phyloP scores from a whole-genome alignment of 768 basidiomycete genomes.

The Pleurotus giganteus region DNA sequence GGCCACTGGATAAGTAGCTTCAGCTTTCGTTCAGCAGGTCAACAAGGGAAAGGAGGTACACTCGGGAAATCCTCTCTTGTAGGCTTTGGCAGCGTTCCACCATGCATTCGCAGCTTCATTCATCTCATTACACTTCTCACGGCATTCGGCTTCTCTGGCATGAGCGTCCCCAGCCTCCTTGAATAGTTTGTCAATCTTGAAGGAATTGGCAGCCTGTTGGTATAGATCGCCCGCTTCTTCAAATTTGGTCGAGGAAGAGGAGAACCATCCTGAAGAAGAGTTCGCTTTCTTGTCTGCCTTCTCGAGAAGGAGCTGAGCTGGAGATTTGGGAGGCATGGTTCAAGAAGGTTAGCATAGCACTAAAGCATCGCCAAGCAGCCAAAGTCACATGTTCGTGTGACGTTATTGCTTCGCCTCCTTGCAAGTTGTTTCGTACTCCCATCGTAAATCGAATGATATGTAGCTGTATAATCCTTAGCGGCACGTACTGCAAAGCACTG shows the following conservation, averaged over 20 bases:
- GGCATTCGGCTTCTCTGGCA: constrained; percentile 91
- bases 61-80: constrained; percentile 85
- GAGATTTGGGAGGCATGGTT: constrained; percentile 73
- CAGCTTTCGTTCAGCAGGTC: neutral
- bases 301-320: constrained; percentile 71
- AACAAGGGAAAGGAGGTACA: constrained; percentile 47
- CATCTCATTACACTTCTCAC: constrained; percentile 80
- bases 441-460: too few relatives aligned
- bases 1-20: constrained; percentile 60
- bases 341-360: too few relatives aligned
- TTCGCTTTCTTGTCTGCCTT: constrained; percentile 92
- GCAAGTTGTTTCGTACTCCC: too few relatives aligned
- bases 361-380: too few relatives aligned
- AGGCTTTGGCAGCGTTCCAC: constrained; percentile 98
- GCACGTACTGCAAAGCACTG: too few relatives aligned
- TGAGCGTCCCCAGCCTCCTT: constrained; percentile 92
- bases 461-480: too few relatives aligned
- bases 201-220: constrained; percentile 91
- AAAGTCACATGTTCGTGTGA: too few relatives aligned
- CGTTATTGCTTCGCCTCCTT: too few relatives aligned
- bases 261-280: constrained; percentile 86
- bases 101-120: constrained; percentile 98
- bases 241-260: constrained; percentile 76
- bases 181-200: constrained; percentile 90
- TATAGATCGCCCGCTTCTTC: constrained; percentile 97